These are phyloP conservation scores for Syncephalis plumigaleata DNA, from an alignment of 371 early-diverging fungal species.

Conservation along the genomic window DNA sequence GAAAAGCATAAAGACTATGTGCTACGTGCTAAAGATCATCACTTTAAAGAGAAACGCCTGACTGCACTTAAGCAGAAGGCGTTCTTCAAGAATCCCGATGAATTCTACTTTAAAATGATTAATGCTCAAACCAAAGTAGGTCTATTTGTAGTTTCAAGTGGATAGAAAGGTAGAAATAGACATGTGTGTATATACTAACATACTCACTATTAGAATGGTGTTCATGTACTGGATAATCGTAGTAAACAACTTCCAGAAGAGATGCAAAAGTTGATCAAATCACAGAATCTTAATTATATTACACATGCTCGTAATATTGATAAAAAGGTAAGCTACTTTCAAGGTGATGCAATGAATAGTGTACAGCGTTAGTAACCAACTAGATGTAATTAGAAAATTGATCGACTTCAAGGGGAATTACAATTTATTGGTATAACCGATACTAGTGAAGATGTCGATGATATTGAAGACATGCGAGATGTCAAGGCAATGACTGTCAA, in stretches of 20 bases:
- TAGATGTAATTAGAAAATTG: slow-evolving; percentile 35
- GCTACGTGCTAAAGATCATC: slow-evolving; percentile 82
- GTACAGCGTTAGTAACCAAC: slow-evolving; percentile 1
- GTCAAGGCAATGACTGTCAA: slow-evolving; percentile 14
- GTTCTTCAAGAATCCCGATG: slow-evolving; percentile 78
- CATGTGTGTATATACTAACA: no score
- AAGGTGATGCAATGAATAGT: not conserved
- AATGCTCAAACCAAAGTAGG: slow-evolving; percentile 49
- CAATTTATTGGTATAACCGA: slow-evolving; percentile 31
- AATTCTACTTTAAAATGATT: slow-evolving; percentile 96
- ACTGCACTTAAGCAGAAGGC: slow-evolving; percentile 77
- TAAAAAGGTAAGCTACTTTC: slow-evolving; percentile 26
- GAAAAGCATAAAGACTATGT: slow-evolving; percentile 97
- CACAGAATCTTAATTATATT: slow-evolving; percentile 83
- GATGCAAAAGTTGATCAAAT: slow-evolving; percentile 64
- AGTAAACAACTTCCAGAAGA: slow-evolving; percentile 56
- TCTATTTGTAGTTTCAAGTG: not conserved
- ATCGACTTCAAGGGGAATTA: slow-evolving; percentile 37
- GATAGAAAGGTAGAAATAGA: no score
- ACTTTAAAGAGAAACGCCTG: slow-evolving; percentile 65
- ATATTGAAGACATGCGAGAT: slow-evolving; percentile 19
- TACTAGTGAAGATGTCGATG: slow-evolving; percentile 23
- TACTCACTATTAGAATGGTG: slow-evolving; percentile 34
- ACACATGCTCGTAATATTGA: slow-evolving; percentile 63
- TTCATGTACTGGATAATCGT: slow-evolving; percentile 49